Conservation (phyloP, 257 asterid genomes). For the Hygrophila difformis region DNA sequence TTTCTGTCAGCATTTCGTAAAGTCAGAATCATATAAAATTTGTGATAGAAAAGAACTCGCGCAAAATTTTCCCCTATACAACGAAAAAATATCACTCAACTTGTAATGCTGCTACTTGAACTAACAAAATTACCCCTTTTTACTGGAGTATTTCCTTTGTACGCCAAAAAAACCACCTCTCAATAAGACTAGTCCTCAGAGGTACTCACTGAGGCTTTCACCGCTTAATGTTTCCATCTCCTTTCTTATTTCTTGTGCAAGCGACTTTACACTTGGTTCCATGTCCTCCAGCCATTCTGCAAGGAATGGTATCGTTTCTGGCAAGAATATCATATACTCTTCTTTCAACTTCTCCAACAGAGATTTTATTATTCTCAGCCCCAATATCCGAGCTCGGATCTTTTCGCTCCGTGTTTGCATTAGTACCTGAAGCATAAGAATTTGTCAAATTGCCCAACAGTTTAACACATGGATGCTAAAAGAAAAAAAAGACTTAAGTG, state of each 20-base stretch:
- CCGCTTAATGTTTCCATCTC: constrained; percentile 82
- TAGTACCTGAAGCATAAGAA: constrained; percentile 50
- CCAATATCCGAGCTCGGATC: constrained; percentile 63
- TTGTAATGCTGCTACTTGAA: too few relatives aligned
- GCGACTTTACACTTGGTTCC: constrained; percentile 66
- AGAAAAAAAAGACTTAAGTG: neutral
- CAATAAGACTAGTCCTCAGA: constrained; percentile 23
- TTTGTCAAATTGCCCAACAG: too few relatives aligned
- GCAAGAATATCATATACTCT: constrained; percentile 61
- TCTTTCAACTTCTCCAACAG: constrained; percentile 75
- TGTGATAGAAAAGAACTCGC: too few relatives aligned
- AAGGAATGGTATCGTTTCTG: constrained; percentile 85
- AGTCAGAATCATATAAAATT: too few relatives aligned
- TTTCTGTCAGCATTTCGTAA: too few relatives aligned
- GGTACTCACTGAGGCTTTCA: constrained; percentile 77
- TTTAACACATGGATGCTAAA: neutral
- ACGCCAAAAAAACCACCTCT: too few relatives aligned
- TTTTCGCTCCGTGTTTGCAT: constrained; percentile 91
- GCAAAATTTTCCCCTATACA: too few relatives aligned
- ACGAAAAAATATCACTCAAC: too few relatives aligned
- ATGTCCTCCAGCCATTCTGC: constrained; percentile 84
- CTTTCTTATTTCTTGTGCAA: constrained; percentile 72
- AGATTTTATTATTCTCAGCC: constrained; percentile 55
- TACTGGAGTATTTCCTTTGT: too few relatives aligned
- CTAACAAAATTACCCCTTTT: too few relatives aligned